Conservation (phyloP, 148 eudicot species). For the Vaccinium darrowii region DNA sequence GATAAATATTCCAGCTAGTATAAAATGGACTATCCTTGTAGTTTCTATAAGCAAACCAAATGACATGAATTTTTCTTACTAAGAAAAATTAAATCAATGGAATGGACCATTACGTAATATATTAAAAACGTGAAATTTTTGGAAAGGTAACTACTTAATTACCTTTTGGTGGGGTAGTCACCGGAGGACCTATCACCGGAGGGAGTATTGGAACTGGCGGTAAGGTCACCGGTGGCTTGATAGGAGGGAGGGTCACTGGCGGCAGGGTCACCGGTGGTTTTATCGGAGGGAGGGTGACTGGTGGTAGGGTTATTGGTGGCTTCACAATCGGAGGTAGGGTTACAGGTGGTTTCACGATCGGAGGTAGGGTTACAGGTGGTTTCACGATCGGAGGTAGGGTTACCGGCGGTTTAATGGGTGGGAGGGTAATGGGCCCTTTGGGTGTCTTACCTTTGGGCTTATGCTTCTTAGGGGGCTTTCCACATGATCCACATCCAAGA, state of each 20-base stretch:
- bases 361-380: constrained; percentile 24
- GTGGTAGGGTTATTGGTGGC: constrained; percentile 23
- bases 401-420: constrained; percentile 15
- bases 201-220: constrained; percentile 20
- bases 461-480: constrained; percentile 36
- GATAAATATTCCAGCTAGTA: no score
- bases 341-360: constrained; percentile 16
- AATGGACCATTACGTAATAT: neutral
- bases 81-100: neutral
- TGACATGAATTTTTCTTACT: neutral
- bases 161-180: constrained; percentile 24
- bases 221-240: constrained; percentile 17
- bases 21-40: neutral
- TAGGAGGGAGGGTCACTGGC: neutral
- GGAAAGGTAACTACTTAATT: constrained; percentile 37
- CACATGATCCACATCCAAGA: constrained; percentile 58
- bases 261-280: constrained; percentile 1
- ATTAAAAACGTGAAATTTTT: neutral
- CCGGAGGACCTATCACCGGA: constrained; percentile 26
- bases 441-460: constrained; percentile 14
- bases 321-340: constrained; percentile 23
- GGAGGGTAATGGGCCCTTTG: constrained; percentile 25
- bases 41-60: neutral
- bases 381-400: constrained; percentile 21
- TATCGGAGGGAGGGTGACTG: constrained; percentile 14